Evolutionary conservation across 306 rosid species (phyloP).

Genomic region (Astragalus glycyphyllos): DNA sequence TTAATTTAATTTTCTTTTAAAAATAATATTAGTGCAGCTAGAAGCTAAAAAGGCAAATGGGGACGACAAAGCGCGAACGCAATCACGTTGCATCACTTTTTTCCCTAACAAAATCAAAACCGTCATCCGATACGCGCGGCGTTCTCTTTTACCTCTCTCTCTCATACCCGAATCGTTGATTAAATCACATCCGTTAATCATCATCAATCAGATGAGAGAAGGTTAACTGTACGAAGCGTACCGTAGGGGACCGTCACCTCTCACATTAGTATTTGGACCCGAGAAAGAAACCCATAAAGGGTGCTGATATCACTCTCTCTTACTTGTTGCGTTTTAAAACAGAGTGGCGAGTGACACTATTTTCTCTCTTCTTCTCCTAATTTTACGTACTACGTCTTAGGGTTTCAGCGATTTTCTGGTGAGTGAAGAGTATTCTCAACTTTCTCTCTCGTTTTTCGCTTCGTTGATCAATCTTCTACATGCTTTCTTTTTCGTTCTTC

Average conservation of each 20-base stretch:
- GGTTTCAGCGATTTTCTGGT: constrained; percentile 38
- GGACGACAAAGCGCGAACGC: too few relatives aligned
- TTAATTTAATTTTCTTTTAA: too few relatives aligned
- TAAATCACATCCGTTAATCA: not conserved
- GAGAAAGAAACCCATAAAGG: too few relatives aligned
- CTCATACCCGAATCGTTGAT: not conserved
- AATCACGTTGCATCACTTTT: too few relatives aligned
- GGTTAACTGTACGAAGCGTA: not conserved
- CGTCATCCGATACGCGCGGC: not conserved
- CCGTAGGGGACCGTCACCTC: not conserved
- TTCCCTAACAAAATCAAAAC: not conserved
- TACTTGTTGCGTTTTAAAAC: constrained; percentile 2
- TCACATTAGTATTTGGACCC: too few relatives aligned
- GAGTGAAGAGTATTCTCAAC: not conserved
- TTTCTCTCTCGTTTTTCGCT: not conserved
- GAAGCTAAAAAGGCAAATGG: too few relatives aligned
- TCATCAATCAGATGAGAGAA: not conserved
- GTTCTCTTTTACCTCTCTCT: too few relatives aligned
- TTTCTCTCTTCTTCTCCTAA: not conserved
- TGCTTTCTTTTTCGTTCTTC: not conserved
- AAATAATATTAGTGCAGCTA: too few relatives aligned
- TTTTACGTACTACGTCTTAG: not conserved
- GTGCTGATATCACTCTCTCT: not conserved
- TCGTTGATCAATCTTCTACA: not conserved
- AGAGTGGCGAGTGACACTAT: not conserved